Evolutionary conservation across 169 alveolate genomes (phyloP).

Genomic region (Plasmodium falciparum): DNA sequence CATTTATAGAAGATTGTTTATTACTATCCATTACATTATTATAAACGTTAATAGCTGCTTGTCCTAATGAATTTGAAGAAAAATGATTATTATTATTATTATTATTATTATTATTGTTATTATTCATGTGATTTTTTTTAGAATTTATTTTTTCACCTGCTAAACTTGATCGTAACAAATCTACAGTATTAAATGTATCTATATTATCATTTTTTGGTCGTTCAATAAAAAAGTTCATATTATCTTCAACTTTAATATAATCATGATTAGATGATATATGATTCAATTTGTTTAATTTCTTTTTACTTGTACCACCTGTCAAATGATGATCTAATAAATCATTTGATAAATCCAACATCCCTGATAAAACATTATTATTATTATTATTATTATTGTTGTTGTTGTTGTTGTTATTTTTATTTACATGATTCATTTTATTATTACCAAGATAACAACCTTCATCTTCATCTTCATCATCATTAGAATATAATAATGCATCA

Average conservation of each 20-base stretch:
- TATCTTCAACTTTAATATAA: constrained; percentile 27
- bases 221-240: constrained; percentile 41
- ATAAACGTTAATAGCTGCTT: constrained; percentile 4
- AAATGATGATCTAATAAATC: not conserved
- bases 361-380: not conserved
- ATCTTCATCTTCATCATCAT: constrained; percentile 36
- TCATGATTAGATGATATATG: constrained; percentile 8
- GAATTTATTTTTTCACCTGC: constrained; percentile 4
- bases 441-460: constrained; percentile 16
- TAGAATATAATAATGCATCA: constrained; percentile 25
- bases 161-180: constrained; percentile 48
- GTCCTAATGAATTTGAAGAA: constrained; percentile 2
- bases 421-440: constrained; percentile 16
- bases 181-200: constrained; percentile 38
- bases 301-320: not conserved
- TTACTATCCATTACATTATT: not conserved
- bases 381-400: not conserved
- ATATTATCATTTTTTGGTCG: constrained; percentile 33
- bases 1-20: constrained; percentile 22
- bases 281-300: constrained; percentile 4
- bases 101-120: not conserved
- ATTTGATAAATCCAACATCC: not conserved
- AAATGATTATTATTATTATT: not conserved
- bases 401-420: not conserved
- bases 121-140: not conserved